phyloP scores from a whole-genome alignment of 768 basidiomycete species.

The Pisolithus albus region DNA sequence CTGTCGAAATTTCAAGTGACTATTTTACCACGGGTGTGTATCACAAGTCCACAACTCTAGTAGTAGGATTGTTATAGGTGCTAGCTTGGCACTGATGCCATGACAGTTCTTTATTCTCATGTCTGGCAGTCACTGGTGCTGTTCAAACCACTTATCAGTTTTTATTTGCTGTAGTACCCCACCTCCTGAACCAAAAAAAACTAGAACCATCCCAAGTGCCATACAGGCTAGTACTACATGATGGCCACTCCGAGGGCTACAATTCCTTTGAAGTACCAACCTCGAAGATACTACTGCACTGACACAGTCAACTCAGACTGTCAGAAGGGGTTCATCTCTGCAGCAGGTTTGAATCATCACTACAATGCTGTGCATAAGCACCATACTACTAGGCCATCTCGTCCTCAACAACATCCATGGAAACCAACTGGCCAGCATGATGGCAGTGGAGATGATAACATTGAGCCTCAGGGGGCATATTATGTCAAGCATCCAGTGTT shows the following conservation, averaged over 20 bases:
- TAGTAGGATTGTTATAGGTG: too few species aligned
- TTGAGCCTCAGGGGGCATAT: constrained; percentile 1
- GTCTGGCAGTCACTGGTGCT: too few species aligned
- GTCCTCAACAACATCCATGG: neutral
- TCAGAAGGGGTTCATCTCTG: neutral
- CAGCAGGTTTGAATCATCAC: neutral
- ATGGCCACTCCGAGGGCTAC: neutral
- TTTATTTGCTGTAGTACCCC: too few species aligned
- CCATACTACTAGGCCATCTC: neutral
- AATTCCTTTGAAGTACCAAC: neutral
- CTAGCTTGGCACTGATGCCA: too few species aligned
- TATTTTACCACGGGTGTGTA: too few species aligned
- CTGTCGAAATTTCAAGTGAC: too few species aligned
- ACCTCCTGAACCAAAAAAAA: too few species aligned
- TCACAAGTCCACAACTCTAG: too few species aligned
- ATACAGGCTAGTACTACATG: too few species aligned
- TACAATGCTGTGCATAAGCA: neutral
- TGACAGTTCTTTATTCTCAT: too few species aligned
- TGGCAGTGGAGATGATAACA: neutral
- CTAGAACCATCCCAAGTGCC: too few species aligned
- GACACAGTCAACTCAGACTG: neutral
- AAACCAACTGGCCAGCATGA: neutral
- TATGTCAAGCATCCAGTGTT: constrained; percentile 2
- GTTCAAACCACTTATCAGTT: too few species aligned
- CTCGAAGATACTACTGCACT: constrained; percentile 1